Base-by-base conservation (phyloP, 805 yeast species). In the Lipomyces spencermartinsiae region DNA sequence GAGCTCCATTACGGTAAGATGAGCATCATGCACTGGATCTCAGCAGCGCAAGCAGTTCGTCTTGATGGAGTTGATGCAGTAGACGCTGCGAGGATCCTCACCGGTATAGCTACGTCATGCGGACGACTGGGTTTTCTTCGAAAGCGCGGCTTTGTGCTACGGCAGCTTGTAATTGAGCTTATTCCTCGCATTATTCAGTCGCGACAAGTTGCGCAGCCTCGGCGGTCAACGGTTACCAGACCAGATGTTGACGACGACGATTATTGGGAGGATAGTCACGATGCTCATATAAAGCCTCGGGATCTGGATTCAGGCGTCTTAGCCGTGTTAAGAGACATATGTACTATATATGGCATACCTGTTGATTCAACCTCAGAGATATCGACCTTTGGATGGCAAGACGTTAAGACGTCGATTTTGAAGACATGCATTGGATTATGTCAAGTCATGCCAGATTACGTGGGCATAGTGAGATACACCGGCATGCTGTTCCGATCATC, bases 111-210 rank as follows among this genome's bases (percentile, higher is more conserved):
- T 0, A 76, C 86, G 1, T 79, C 91, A 0, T 92, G 89, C 76
- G 81, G 85, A 1, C 85, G 83, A 37, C 80, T 92, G 59, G 87
- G 87, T 0, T 82, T 90, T 74, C 65, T 75, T 10, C 82, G 98
- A 69, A 93, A 93, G 73, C 83, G 87, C 71, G 86, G 91, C 0
- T 87, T 93, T 69, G 83, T 90, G 51, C 77, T 92, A 2, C 83
- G 93, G 58, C 85, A 87, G n/a, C 78, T 93, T 37, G 78, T 93
- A 33, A 83, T 85, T 6, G 79, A 86, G 29, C 53, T 76, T 39
- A 62, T 73, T 4, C 76, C 78, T n/a, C 58, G 67, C 31, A 64
- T 76, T 22, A 54, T 74, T 22, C 66, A 67, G 49, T 71, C 75
- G 4, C 68, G 73, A 19, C 64, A 65, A 7, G 22, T 68, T 7